Conservation (phyloP, 371 early-diverging fungal genomes). For the Mortierella polycephala region DNA sequence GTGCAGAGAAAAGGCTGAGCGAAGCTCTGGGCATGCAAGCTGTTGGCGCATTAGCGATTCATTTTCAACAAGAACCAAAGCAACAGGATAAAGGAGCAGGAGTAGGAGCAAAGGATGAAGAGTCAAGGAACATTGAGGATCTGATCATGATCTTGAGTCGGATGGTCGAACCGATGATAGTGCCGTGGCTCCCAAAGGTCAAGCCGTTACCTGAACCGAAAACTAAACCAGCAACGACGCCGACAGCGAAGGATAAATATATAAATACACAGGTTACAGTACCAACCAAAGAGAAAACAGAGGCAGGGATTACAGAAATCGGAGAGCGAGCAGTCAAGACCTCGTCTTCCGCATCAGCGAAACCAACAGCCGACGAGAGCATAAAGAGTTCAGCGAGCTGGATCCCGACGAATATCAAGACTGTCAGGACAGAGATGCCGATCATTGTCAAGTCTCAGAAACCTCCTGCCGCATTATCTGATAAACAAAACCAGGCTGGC, state of each 20-base stretch:
- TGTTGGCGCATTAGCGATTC: conserved; percentile 37
- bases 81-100: not conserved
- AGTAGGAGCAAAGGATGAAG: conserved; percentile 1
- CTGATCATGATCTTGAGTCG: conserved; percentile 31
- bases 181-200: conserved; percentile 46
- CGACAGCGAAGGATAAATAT: not conserved
- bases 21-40: conserved; percentile 34
- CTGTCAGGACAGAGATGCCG: conserved; percentile 34
- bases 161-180: conserved; percentile 37
- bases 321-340: not conserved
- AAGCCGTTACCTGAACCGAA: too few relatives aligned
- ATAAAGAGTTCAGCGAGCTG: conserved; percentile 1
- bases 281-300: not conserved
- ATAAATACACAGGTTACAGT: not conserved
- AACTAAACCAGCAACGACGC: not conserved
- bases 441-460: conserved; percentile 29
- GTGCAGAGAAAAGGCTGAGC: conserved; percentile 25
- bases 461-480: not conserved
- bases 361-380: not conserved
- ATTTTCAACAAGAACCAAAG: not conserved
- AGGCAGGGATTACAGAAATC: not conserved
- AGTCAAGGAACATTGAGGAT: conserved; percentile 13
- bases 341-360: not conserved
- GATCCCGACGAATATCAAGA: conserved; percentile 38
- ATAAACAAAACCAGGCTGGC: not conserved